These are phyloP conservation scores for Pseudonectria foliicola DNA, from an alignment of 2,329 filamentous ascomycete genomes.

Conservation along the genomic window DNA sequence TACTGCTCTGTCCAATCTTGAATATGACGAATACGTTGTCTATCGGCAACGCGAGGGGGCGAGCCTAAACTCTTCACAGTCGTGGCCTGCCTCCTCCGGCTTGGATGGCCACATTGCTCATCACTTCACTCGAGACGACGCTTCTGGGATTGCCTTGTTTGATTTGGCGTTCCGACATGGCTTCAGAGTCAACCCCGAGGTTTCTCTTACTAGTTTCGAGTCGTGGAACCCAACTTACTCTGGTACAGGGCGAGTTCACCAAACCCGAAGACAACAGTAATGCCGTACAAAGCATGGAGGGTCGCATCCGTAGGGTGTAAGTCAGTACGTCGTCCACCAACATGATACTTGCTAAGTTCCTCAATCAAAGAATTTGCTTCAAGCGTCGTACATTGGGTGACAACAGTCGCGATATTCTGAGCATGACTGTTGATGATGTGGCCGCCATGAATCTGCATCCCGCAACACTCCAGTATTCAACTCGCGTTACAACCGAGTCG, in stretches of 20 bases:
- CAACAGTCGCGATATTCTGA: constrained; percentile 28
- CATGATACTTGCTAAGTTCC: too few species aligned
- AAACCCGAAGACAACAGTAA: constrained; percentile 13
- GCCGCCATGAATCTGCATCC: constrained; percentile 31
- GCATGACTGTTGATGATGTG: constrained; percentile 28
- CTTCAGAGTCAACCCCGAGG: constrained; percentile 23
- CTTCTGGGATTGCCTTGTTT: constrained; percentile 24
- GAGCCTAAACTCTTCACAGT: constrained; percentile 3
- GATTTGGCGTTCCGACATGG: constrained; percentile 27
- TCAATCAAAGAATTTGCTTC: constrained; percentile 31
- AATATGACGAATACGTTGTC: constrained; percentile 33
- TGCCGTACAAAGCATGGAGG: constrained; percentile 22
- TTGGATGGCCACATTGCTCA: constrained; percentile 23
- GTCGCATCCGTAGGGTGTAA: constrained; percentile 30
- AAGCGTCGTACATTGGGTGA: constrained; percentile 26
- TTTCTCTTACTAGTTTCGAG: constrained; percentile 6
- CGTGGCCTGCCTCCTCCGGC: not conserved
- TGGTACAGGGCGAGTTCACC: constrained; percentile 18
- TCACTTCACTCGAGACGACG: constrained; percentile 26
- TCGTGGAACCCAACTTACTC: not conserved
- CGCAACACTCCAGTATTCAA: constrained; percentile 32
- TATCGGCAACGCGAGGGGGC: constrained; percentile 20
- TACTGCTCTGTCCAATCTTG: constrained; percentile 24
- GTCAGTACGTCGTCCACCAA: constrained; percentile 5
- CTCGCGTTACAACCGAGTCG: constrained; percentile 32